phyloP scores from a whole-genome alignment of 148 eudicot genomes.

The Salicornia ramosissima region DNA sequence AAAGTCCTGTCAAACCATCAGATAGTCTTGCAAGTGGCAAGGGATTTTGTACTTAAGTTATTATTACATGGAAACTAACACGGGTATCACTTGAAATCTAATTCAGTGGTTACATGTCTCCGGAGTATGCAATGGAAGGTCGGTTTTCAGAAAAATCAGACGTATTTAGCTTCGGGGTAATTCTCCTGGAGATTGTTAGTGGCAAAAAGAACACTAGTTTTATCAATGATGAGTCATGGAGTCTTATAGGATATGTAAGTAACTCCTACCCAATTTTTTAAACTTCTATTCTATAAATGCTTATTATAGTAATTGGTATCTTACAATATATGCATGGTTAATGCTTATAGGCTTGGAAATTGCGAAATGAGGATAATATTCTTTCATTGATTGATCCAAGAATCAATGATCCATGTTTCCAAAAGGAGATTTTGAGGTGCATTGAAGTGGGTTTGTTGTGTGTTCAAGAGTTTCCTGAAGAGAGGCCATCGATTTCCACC shows the following conservation, averaged over 20 bases:
- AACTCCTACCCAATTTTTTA: too few species aligned
- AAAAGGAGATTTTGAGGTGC: conserved; percentile 3
- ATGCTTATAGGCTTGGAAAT: conserved; percentile 11
- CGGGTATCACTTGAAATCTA: too few species aligned
- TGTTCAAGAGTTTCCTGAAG: conserved; percentile 12
- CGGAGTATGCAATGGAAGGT: too few species aligned
- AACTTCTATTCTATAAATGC: too few species aligned
- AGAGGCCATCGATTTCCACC: conserved; percentile 6
- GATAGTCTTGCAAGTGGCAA: too few species aligned
- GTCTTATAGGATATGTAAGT: conserved; percentile 15
- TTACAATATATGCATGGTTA: background rate
- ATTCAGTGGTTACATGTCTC: too few species aligned
- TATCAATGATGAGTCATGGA: background rate
- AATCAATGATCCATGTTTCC: background rate
- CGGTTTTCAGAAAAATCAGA: too few species aligned
- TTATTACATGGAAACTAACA: too few species aligned
- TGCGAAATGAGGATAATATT: conserved; percentile 8
- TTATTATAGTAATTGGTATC: background rate
- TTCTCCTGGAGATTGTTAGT: conserved; percentile 12
- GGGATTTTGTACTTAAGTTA: too few species aligned
- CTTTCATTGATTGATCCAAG: conserved; percentile 8
- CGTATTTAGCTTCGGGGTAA: conserved; percentile 20
- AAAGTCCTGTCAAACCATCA: too few species aligned
- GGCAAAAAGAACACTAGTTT: conserved; percentile 5
- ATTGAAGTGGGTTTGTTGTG: conserved; percentile 6